Percentiles rank a stretch among this genome's conserved stretches.
phyloP scores from a whole-genome alignment of 2,329 filamentous ascomycete genomes.

The Pseudocercospora musae region DNA sequence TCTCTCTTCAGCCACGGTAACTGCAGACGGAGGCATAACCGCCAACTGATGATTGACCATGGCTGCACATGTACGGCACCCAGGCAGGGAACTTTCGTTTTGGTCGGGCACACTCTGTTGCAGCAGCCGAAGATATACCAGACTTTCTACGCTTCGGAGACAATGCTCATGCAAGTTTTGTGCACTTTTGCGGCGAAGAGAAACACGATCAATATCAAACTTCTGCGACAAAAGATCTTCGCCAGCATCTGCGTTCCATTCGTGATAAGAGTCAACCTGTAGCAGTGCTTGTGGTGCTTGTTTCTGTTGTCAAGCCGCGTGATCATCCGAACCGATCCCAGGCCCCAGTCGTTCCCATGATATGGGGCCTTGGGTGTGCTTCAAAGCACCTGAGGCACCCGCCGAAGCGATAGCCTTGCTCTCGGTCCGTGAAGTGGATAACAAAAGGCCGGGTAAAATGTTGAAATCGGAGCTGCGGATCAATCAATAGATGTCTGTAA shows the following conservation, averaged over 20 bases:
- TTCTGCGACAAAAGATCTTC: not conserved
- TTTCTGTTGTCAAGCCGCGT: not conserved
- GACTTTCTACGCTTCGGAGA: not conserved
- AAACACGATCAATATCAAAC: not conserved
- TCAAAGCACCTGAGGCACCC: not conserved
- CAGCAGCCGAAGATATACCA: not conserved
- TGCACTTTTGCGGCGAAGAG: not conserved
- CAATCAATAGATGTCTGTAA: no score
- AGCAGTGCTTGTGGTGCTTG: slow-evolving; percentile 3
- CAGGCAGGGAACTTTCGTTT: no score
- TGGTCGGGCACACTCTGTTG: not conserved
- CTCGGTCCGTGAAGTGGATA: not conserved
- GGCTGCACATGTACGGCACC: not conserved
- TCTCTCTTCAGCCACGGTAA: slow-evolving; percentile 14
- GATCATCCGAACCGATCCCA: not conserved
- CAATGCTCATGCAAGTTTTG: not conserved
- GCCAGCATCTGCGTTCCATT: not conserved
- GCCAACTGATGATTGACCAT: slow-evolving; percentile 16
- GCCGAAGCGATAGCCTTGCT: not conserved
- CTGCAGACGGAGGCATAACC: slow-evolving; percentile 29
- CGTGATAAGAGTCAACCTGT: not conserved
- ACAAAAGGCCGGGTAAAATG: not conserved
- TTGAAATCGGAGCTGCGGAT: not conserved
- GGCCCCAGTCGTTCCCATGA: not conserved
- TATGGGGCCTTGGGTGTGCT: not conserved